Base-by-base conservation (phyloP, 441 rosid species). In the Hura crepitans region DNA sequence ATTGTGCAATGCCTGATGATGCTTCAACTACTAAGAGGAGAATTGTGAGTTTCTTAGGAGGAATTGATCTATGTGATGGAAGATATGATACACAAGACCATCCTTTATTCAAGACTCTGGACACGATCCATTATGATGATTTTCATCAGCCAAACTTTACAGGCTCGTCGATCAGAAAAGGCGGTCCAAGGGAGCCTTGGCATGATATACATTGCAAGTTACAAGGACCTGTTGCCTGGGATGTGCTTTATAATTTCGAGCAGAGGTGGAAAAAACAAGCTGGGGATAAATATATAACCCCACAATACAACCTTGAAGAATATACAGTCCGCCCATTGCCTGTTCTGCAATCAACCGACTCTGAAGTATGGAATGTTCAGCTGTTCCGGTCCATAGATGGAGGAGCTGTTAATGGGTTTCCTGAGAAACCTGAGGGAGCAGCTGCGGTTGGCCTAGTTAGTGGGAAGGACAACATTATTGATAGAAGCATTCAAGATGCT, bases 181-280 rank as follows among this genome's bases (percentile, higher is more conserved):
- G 99, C 42, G 99, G 99, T 57, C 99, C 99, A 18, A 87, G 99
- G 79, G 97, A 92, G 78, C 97, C 97, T 6, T 92, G 99, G 97
- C 99, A 95, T 62, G 97, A 92, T 55, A 89, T 90, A 53, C 99
- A 95, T 80, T 95, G 93, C 68, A 87, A 89, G 73, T 88, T 95
- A 18, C 97, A 95, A 83, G 99, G 99, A 67, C 96, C 97, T 39
- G 75, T 90, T n/a, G 97, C 99, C 27, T 94, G 99, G 99, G 99
- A 94, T 68, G 99, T 94, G 17, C 78, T 92, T 67, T 89, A 76
- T 67, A 92, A 94, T 61, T 94, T 94, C 49, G 99, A 94, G 81
- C 97, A 92, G 75, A 77, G 99, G 66, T 94, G 99, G 99, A 85
- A 62, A 62, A 87, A 81, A 81, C 98, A 93, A 73, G 93, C 90